Base-by-base conservation (phyloP, 1,284 basidiomycete species). In the Boletus sp. region DNA sequence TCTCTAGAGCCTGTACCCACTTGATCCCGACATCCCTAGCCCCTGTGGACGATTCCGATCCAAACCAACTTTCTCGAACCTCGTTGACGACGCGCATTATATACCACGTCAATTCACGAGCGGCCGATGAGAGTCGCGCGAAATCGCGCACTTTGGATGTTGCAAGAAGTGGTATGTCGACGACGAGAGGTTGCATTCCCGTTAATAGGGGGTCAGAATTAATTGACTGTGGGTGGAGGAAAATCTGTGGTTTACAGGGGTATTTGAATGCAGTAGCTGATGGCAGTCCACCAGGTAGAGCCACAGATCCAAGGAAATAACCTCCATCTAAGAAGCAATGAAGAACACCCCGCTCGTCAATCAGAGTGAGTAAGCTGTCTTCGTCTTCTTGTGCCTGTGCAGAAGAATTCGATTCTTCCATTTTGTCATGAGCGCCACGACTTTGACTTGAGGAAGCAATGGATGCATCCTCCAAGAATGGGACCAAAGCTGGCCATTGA, bases 241-340 rank as follows among this genome's bases (percentile, higher is more conserved):
- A 69, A 51, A 84, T 72, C 17, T 72, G 54, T 23, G 77, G 72
- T 13, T 61, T 59, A 44, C 64, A 62, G 32, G 72, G 71, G 51
- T 76, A 68, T 59, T 81, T 83, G 64, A 73, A 71, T 32, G 85
- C 56, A 34, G 75, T 69, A 33, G 67, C 59, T 22, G 68, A 64
- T 66, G 62, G 43, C 55, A 55, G 33, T 70, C 73, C 32, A 78
- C 53, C 33, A 57, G 60, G 52, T 19, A 63, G 50, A 51, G 46
- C 39, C 35, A 86, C 65, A 29, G 76, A 71, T 30, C 92, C 91
- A 27, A 94, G 73, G 38, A 84, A 78, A 67, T 88, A 91, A 50
- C 80, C 80, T 20, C 91, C 91, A 59, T 94, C 90, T 41, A 93
- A 70, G 64, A 81, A 90, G 55, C 70, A 76, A 60, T 82, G 75